Evolutionary conservation across 108 stramenopile genomes (phyloP).

Genomic region (Discostella pseudostelligera): DNA sequence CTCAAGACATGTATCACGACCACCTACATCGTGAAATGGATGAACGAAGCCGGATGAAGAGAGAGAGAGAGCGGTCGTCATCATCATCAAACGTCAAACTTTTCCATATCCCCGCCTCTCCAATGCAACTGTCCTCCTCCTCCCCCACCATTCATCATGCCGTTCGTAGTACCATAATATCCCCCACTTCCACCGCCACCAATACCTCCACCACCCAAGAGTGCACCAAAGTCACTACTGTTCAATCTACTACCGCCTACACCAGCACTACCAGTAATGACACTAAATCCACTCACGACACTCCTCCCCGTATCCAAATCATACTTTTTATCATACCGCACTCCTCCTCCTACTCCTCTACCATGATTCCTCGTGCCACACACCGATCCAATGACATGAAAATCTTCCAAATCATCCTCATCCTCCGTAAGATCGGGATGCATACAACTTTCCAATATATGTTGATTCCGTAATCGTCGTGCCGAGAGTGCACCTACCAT

Average conservation of each 20-base stretch:
- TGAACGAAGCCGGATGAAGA: too few relatives aligned
- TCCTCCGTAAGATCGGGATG: slow-evolving; percentile 81
- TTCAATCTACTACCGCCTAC: neutral
- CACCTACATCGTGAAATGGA: too few relatives aligned
- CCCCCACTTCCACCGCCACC: slow-evolving; percentile 28
- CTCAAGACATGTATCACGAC: neutral
- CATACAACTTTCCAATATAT: slow-evolving; percentile 63
- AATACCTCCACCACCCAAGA: slow-evolving; percentile 4
- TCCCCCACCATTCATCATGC: slow-evolving; percentile 42
- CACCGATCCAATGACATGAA: neutral
- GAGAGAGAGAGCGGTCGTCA: too few relatives aligned
- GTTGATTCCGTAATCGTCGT: slow-evolving; percentile 51
- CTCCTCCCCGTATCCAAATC: slow-evolving; percentile 2
- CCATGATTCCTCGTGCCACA: slow-evolving; percentile 12
- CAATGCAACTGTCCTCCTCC: slow-evolving; percentile 46
- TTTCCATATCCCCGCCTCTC: slow-evolving; percentile 73
- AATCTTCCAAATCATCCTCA: slow-evolving; percentile 51
- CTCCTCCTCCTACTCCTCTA: neutral
- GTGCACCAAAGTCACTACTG: neutral
- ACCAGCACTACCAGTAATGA: neutral
- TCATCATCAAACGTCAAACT: slow-evolving; percentile 76
- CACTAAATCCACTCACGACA: neutral
- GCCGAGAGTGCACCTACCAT: slow-evolving; percentile 75
- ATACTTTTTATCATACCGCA: slow-evolving; percentile 28
- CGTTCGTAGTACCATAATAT: slow-evolving; percentile 26